Percentiles rank a stretch among this genome's conserved stretches.
These are phyloP conservation scores for Halteria grandinella DNA, from an alignment of 73 alveolate genomes.

Conservation along the genomic window DNA sequence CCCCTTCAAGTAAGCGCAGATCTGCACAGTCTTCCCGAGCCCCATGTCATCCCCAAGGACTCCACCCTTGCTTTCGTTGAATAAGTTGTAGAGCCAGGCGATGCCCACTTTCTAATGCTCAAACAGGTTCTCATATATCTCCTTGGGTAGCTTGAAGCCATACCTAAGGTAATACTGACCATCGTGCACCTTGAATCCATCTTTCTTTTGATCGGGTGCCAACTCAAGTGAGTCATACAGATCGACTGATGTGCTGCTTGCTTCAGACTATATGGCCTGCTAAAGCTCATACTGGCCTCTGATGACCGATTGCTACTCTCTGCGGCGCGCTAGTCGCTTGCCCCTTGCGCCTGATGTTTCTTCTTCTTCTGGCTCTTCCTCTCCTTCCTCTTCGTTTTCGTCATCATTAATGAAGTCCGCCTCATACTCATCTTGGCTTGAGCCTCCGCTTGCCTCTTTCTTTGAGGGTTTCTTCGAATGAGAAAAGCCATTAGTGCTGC, in stretches of 20 bases:
- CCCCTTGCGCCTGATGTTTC: background rate
- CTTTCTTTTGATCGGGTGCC: slow-evolving; percentile 41
- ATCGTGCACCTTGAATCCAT: slow-evolving; percentile 19
- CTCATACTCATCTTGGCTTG: slow-evolving; percentile 54
- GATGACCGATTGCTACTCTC: background rate
- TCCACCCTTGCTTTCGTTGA: slow-evolving; percentile 54
- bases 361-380: background rate
- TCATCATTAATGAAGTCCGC: slow-evolving; percentile 70
- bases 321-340: background rate
- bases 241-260: slow-evolving; percentile 27
- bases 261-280: background rate
- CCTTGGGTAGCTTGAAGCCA: slow-evolving; percentile 47
- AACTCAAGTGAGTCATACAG: slow-evolving; percentile 17
- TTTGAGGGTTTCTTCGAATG: background rate
- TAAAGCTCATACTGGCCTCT: slow-evolving; percentile 15
- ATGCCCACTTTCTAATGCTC: slow-evolving; percentile 61
- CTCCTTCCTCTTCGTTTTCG: slow-evolving; percentile 25
- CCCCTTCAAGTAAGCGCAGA: slow-evolving; percentile 62
- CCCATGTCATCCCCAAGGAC: slow-evolving; percentile 77
- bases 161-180: slow-evolving; percentile 6
- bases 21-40: slow-evolving; percentile 65
- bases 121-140: slow-evolving; percentile 45
- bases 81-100: slow-evolving; percentile 59
- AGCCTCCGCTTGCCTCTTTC: slow-evolving; percentile 36
- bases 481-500: no score